These are phyloP conservation scores for Elongisporangium senticosum DNA, from an alignment of 352 stramenopile genomes.

Conservation along the genomic window DNA sequence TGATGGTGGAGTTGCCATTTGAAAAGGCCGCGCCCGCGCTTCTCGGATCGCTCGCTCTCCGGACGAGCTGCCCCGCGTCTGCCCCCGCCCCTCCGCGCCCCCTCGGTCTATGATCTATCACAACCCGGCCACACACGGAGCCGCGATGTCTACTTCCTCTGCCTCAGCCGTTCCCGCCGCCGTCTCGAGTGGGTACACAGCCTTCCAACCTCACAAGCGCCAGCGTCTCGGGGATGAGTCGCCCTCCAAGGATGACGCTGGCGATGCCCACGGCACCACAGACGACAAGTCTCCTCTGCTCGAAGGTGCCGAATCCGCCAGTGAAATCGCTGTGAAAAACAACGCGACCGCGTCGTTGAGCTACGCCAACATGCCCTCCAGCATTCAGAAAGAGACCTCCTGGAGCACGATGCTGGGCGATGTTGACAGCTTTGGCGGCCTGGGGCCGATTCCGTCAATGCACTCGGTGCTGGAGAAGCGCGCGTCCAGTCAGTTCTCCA, in stretches of 20 bases:
- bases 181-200: constrained; percentile 9
- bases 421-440: constrained; percentile 52
- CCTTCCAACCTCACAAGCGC: constrained; percentile 42
- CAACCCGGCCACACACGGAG: background rate
- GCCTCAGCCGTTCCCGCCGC: constrained; percentile 1
- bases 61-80: background rate
- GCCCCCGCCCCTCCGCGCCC: too few species aligned
- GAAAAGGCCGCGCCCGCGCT: constrained; percentile 14
- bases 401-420: constrained; percentile 64
- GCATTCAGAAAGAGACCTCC: constrained; percentile 65
- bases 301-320: constrained; percentile 4
- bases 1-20: constrained; percentile 41
- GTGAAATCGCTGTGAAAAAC: constrained; percentile 10
- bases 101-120: background rate
- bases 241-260: constrained; percentile 10
- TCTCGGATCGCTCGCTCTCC: background rate
- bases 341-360: constrained; percentile 3
- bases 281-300: constrained; percentile 7
- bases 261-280: constrained; percentile 20
- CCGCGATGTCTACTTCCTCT: background rate
- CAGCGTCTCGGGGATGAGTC: constrained; percentile 40
- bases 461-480: constrained; percentile 66
- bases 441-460: constrained; percentile 69
- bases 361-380: constrained; percentile 49
- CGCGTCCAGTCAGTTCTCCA: constrained; percentile 71